Evolutionary conservation across 306 rosid species (phyloP).

Genomic region (Glycine tomentella): DNA sequence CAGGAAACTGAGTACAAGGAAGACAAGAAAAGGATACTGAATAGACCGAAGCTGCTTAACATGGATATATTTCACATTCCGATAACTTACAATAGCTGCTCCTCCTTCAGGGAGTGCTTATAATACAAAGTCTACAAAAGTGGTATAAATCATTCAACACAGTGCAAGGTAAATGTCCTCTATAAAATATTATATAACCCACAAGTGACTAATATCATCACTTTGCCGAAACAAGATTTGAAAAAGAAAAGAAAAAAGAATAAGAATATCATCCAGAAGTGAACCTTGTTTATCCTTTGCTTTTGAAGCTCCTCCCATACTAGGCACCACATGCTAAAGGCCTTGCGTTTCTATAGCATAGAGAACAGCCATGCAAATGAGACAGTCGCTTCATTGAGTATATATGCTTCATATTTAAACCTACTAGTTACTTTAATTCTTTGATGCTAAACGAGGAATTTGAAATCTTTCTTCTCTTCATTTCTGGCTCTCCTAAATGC

Average conservation of each 20-base stretch:
- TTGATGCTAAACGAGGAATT: slow-evolving; percentile 52
- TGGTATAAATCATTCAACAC: slow-evolving; percentile 47
- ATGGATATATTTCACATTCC: slow-evolving; percentile 65
- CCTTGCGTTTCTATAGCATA: not conserved
- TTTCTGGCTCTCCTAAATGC: slow-evolving; percentile 82
- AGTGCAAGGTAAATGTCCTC: slow-evolving; percentile 57
- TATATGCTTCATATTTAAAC: slow-evolving; percentile 45
- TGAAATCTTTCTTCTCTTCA: slow-evolving; percentile 74
- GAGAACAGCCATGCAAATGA: slow-evolving; percentile 24
- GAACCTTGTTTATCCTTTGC: slow-evolving; percentile 47
- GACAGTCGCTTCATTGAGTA: slow-evolving; percentile 48
- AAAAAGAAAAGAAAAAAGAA: slow-evolving; percentile 44
- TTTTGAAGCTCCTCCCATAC: slow-evolving; percentile 43
- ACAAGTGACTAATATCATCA: slow-evolving; percentile 59
- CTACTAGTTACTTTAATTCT: slow-evolving; percentile 56
- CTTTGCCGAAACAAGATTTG: slow-evolving; percentile 45
- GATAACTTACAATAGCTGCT: slow-evolving; percentile 37
- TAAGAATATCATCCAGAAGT: slow-evolving; percentile 52
- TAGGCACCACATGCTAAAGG: slow-evolving; percentile 42
- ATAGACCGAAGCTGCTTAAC: slow-evolving; percentile 41
- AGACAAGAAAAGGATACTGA: not conserved
- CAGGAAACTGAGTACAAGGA: not conserved
- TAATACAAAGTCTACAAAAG: slow-evolving; percentile 58
- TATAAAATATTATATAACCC: slow-evolving; percentile 61
- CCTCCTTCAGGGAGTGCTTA: slow-evolving; percentile 58